Conservation (phyloP, 495 filamentous ascomycete species). For the Neurospora sp. region DNA sequence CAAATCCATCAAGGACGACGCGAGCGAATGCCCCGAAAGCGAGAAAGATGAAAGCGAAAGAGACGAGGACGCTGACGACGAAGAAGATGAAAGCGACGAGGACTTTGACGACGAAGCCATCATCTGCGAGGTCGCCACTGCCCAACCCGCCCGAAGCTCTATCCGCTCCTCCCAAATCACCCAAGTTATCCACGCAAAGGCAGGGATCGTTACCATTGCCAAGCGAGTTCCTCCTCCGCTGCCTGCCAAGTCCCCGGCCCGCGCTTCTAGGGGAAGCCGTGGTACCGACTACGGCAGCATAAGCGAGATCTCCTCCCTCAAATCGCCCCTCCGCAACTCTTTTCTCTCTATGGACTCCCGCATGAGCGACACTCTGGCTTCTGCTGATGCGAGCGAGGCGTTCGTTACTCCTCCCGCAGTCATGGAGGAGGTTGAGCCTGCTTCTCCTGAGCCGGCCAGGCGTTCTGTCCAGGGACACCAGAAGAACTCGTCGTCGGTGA, state of each 20-base stretch:
- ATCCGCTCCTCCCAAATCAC: constrained; percentile 39
- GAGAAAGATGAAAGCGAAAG: constrained; percentile 15
- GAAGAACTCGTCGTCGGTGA: constrained; percentile 24
- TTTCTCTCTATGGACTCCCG: constrained; percentile 16
- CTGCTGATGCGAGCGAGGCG: constrained; percentile 6
- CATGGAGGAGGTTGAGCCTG: constrained; percentile 1
- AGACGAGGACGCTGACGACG: constrained; percentile 30
- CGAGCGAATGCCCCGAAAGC: not conserved
- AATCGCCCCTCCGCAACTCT: constrained; percentile 21
- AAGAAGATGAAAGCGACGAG: constrained; percentile 35
- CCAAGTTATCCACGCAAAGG: constrained; percentile 38
- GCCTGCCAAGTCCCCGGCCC: constrained; percentile 49
- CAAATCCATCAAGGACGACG: not conserved
- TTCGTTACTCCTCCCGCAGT: constrained; percentile 1
- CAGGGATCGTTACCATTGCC: constrained; percentile 60
- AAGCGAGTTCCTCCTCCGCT: constrained; percentile 58
- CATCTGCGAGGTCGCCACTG: constrained; percentile 39
- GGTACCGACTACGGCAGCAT: constrained; percentile 12
- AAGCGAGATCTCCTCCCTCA: constrained; percentile 20
- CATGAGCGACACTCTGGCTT: not conserved
- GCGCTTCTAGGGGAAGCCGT: constrained; percentile 31
- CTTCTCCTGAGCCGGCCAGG: not conserved
- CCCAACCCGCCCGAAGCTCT: constrained; percentile 36
- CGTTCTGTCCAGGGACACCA: constrained; percentile 10
- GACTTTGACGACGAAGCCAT: constrained; percentile 41